Evolutionary conservation across 352 stramenopile genomes (phyloP).

Genomic region (Phytophthora constricta): DNA sequence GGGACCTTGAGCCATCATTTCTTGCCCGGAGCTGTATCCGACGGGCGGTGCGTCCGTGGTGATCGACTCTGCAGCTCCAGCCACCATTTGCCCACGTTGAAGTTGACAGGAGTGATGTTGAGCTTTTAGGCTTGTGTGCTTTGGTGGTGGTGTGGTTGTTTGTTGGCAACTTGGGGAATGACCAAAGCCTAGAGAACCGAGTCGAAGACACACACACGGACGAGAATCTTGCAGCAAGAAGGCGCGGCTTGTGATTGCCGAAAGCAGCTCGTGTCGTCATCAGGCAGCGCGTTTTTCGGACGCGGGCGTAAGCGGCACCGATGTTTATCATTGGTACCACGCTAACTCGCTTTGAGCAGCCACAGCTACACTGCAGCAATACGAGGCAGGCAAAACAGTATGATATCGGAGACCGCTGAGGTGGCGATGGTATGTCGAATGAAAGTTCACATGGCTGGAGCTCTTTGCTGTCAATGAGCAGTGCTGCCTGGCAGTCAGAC

Average conservation of each 20-base stretch:
- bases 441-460: no score
- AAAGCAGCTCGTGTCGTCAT: neutral
- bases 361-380: no score
- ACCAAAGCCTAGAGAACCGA: neutral
- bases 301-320: neutral
- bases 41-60: constrained; percentile 13
- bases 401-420: no score
- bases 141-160: neutral
- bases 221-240: neutral
- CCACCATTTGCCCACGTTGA: constrained; percentile 4
- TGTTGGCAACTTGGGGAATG: neutral
- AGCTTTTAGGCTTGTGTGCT: neutral
- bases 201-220: neutral
- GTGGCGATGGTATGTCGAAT: no score
- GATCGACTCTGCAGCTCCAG: neutral
- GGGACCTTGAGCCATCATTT: constrained; percentile 45
- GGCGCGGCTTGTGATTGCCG: neutral
- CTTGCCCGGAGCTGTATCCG: constrained; percentile 35
- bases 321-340: constrained; percentile 1
- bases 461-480: no score
- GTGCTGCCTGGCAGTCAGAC: no score
- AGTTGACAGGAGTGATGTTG: neutral
- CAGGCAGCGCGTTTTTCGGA: neutral
- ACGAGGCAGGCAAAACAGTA: neutral
- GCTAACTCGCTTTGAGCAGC: neutral